These are phyloP conservation scores for Drechslerella dactyloides DNA, from an alignment of 2,329 filamentous ascomycete genomes.

Conservation along the genomic window DNA sequence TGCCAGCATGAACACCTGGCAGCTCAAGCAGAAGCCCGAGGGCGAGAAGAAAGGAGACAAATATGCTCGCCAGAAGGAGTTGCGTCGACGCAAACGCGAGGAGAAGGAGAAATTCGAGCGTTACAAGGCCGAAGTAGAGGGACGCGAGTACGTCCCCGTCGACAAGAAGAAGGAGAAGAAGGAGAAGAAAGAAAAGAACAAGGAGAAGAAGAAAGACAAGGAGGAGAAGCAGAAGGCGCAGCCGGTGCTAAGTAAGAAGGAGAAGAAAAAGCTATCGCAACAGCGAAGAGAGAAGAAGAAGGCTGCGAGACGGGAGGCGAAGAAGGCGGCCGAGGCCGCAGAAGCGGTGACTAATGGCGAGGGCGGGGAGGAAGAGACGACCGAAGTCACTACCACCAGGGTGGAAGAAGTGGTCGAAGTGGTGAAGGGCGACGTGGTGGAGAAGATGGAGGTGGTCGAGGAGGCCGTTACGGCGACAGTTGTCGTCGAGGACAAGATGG, in stretches of 20 bases:
- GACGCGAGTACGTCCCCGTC: constrained; percentile 18
- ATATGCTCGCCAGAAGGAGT: constrained; percentile 31
- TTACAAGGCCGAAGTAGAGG: constrained; percentile 38
- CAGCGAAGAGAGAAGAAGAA: constrained; percentile 48
- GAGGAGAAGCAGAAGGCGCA: constrained; percentile 15
- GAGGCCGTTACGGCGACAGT: constrained; percentile 53
- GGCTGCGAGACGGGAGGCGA: constrained; percentile 55
- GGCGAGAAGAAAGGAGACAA: constrained; percentile 39
- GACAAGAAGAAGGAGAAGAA: constrained; percentile 26
- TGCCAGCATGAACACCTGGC: constrained; percentile 18
- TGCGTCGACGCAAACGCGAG: constrained; percentile 35
- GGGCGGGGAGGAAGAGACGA: constrained; percentile 54
- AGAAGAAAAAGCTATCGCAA: constrained; percentile 26
- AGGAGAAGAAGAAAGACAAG: constrained; percentile 20
- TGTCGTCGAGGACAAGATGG: constrained; percentile 53
- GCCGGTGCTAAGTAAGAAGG: constrained; percentile 28
- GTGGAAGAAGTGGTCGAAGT: constrained; percentile 59
- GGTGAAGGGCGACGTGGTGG: constrained; percentile 56
- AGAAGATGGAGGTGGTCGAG: constrained; percentile 43
- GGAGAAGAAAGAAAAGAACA: constrained; percentile 3
- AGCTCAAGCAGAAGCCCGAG: constrained; percentile 31
- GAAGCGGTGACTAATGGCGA: constrained; percentile 17
- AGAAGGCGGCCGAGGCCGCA: constrained; percentile 50
- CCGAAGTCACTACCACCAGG: constrained; percentile 57
- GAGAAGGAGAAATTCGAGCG: constrained; percentile 30